Conservation (phyloP, 192 early-diverging fungal species). For the Coemansia sp. region DNA sequence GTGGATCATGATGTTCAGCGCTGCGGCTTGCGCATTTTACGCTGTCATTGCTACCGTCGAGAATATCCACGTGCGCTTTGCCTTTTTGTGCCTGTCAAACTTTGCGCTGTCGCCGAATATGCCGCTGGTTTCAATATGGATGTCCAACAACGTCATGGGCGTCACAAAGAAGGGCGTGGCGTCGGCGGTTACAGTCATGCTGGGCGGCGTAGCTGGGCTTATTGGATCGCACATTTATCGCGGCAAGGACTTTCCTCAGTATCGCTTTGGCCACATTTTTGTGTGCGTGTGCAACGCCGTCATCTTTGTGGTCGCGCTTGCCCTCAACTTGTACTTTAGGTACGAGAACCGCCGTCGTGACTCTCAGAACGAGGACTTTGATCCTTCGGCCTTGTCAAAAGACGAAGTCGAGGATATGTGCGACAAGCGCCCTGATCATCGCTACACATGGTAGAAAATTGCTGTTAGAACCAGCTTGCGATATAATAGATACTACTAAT, state of each 20-base stretch:
- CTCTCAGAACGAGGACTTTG: conserved; percentile 13
- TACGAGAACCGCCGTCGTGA: conserved; percentile 46
- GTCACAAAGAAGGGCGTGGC: conserved; percentile 66
- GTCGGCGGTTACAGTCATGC: conserved; percentile 48
- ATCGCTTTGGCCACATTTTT: conserved; percentile 57
- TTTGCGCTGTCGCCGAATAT: conserved; percentile 55
- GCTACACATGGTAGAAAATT: conserved; percentile 39
- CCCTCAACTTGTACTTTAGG: conserved; percentile 39
- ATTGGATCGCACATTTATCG: conserved; percentile 68
- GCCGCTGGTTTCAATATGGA: conserved; percentile 59
- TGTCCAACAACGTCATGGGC: conserved; percentile 64
- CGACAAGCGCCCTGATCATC: conserved; percentile 42
- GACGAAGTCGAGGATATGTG: conserved; percentile 41
- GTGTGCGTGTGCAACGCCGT: conserved; percentile 41
- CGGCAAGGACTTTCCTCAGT: conserved; percentile 57
- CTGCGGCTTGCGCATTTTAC: conserved; percentile 57
- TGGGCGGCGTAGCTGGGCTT: conserved; percentile 59
- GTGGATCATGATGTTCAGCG: conserved; percentile 59
- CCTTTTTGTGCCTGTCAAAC: conserved; percentile 47
- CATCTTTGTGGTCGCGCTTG: conserved; percentile 37
- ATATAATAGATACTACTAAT: neutral
- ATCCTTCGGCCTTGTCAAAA: conserved; percentile 20
- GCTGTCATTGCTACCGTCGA: conserved; percentile 56
- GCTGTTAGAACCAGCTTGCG: neutral
- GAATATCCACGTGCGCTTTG: conserved; percentile 31